A percentile compares a stretch with the other conserved stretches of the same genome.
Conservation (phyloP, 441 rosid species). For the Gossypium trilobum region DNA sequence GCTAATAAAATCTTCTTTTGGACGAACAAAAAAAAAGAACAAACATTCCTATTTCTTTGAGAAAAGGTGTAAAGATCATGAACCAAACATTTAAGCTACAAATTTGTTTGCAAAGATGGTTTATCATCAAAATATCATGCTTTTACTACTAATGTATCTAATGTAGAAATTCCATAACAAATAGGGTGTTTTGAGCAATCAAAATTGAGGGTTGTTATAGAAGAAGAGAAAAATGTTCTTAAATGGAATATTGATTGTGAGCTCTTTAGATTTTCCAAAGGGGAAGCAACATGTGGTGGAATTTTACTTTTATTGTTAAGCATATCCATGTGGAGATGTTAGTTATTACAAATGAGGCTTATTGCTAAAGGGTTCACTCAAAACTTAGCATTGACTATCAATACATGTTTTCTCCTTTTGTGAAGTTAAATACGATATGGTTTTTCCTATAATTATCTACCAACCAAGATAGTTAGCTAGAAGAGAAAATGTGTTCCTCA, state of each 20-base stretch:
- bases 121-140: background rate
- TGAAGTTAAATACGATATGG: background rate
- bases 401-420: background rate
- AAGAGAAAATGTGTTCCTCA: background rate
- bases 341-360: background rate
- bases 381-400: background rate
- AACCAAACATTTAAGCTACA: background rate
- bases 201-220: background rate
- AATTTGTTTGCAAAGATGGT: background rate
- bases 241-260: background rate
- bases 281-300: background rate
- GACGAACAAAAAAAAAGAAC: too few relatives aligned
- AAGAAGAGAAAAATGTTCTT: background rate
- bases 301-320: background rate
- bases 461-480: background rate
- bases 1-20: too few relatives aligned
- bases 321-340: background rate
- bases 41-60: background rate
- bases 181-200: background rate
- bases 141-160: background rate
- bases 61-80: background rate
- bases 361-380: background rate
- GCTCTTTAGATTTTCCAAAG: background rate
- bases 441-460: background rate
- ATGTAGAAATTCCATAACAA: background rate